Evolutionary conservation across 2,329 filamentous ascomycete species (phyloP).

Genomic region (Aspergillus pseudoviridinutans): DNA sequence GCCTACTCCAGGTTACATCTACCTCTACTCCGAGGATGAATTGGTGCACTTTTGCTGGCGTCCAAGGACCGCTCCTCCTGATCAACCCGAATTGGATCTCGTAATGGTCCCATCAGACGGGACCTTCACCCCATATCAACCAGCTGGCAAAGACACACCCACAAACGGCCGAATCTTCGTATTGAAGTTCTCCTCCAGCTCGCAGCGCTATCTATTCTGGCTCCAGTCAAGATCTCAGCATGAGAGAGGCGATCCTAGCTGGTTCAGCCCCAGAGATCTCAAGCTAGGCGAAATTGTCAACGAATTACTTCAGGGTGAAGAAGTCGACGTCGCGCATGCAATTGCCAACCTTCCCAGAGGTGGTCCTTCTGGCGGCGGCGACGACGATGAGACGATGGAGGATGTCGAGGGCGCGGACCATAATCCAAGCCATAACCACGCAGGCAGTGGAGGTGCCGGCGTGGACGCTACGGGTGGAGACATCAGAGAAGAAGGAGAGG

Average conservation of each 20-base stretch:
- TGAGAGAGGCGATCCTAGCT: conserved; percentile 64
- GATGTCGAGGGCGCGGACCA: conserved; percentile 64
- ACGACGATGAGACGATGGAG: conserved; percentile 74
- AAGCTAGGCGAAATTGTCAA: conserved; percentile 88
- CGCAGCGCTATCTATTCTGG: conserved; percentile 92
- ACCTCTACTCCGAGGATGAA: conserved; percentile 90
- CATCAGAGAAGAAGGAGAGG: conserved; percentile 82
- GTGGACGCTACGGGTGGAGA: conserved; percentile 86
- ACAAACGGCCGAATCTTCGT: conserved; percentile 86
- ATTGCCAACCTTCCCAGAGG: conserved; percentile 59
- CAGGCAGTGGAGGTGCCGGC: conserved; percentile 74
- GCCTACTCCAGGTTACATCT: conserved; percentile 77
- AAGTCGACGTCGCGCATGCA: conserved; percentile 73
- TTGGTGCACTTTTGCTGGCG: conserved; percentile 98
- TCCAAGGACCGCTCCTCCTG: conserved; percentile 65
- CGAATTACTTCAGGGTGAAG: conserved; percentile 78
- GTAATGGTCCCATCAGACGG: conserved; percentile 91
- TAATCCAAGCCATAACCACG: conserved; percentile 54
- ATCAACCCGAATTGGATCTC: conserved; percentile 77
- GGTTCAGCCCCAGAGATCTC: conserved; percentile 79
- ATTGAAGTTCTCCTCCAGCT: conserved; percentile 90
- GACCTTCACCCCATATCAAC: conserved; percentile 77
- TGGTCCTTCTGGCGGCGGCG: conserved; percentile 46
- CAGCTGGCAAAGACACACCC: conserved; percentile 58
- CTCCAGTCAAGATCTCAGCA: conserved; percentile 86